phyloP scores from a whole-genome alignment of 2,329 filamentous ascomycete genomes.

The Graphiopsis chlorocephala region DNA sequence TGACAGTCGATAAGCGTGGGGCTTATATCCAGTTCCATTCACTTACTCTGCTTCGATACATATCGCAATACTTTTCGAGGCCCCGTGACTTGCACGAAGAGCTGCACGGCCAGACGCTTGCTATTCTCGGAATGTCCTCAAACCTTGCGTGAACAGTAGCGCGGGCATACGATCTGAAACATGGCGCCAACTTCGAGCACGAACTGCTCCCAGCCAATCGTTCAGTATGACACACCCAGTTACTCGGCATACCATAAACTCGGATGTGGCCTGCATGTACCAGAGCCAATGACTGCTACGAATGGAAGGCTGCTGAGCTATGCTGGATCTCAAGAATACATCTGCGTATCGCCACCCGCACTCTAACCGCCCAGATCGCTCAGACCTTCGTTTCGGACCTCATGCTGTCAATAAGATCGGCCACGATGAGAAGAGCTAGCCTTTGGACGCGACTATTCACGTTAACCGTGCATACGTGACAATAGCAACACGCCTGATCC shows the following conservation, averaged over 20 bases:
- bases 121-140: not conserved
- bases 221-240: not conserved
- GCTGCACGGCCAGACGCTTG: not conserved
- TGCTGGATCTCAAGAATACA: not conserved
- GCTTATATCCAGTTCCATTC: not conserved
- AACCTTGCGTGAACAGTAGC: not conserved
- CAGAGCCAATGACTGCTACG: not conserved
- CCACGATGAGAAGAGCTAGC: not conserved
- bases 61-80: not conserved
- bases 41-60: not conserved
- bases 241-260: not conserved
- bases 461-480: constrained; percentile 23
- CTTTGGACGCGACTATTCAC: constrained; percentile 25
- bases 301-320: not conserved
- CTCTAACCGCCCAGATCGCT: constrained; percentile 2
- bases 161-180: constrained; percentile 2
- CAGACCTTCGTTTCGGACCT: constrained; percentile 21
- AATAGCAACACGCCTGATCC: constrained; percentile 24
- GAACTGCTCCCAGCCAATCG: not conserved
- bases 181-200: constrained; percentile 3
- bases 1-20: not conserved
- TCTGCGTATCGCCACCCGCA: not conserved
- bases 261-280: not conserved
- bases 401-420: constrained; percentile 16
- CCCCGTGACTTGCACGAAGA: not conserved